A percentile compares a stretch with the other conserved stretches of the same genome.
These are phyloP conservation scores for Knoxia roxburghii DNA, from an alignment of 257 asterid genomes.

Conservation along the genomic window DNA sequence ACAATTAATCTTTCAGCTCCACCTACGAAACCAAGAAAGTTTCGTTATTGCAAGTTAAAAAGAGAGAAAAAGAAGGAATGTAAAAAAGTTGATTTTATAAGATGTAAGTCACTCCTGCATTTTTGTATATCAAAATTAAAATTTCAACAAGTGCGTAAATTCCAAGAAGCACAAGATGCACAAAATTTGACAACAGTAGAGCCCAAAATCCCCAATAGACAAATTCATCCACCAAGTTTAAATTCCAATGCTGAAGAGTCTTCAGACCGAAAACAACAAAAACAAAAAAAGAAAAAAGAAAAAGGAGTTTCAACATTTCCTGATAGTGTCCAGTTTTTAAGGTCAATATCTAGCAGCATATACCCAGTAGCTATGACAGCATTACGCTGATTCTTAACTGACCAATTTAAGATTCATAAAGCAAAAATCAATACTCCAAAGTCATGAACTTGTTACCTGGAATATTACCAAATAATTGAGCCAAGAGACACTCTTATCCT, in stretches of 20 bases:
- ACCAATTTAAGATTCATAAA: neutral
- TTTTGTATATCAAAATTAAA: neutral
- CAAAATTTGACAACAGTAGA: neutral
- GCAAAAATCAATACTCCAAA: too few relatives aligned
- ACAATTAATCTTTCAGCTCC: slow-evolving; percentile 98
- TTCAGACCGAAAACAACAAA: neutral
- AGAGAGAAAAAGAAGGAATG: neutral
- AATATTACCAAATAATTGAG: too few relatives aligned
- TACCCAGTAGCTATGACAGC: neutral
- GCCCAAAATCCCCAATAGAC: neutral
- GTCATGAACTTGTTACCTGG: neutral
- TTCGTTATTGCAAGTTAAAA: neutral
- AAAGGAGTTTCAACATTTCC: neutral
- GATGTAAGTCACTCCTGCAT: neutral
- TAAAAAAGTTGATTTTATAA: neutral
- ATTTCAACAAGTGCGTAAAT: neutral
- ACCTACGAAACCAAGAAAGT: slow-evolving; percentile 36
- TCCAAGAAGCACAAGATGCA: neutral
- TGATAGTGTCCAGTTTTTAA: too few relatives aligned
- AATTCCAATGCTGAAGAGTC: neutral
- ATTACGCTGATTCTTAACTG: too few relatives aligned
- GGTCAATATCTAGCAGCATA: neutral
- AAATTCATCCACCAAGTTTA: neutral
- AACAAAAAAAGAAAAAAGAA: too few relatives aligned
- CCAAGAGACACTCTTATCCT: neutral